Evolutionary conservation across 2,329 filamentous ascomycete species (phyloP).

Genomic region (Calonectria crousiana): DNA sequence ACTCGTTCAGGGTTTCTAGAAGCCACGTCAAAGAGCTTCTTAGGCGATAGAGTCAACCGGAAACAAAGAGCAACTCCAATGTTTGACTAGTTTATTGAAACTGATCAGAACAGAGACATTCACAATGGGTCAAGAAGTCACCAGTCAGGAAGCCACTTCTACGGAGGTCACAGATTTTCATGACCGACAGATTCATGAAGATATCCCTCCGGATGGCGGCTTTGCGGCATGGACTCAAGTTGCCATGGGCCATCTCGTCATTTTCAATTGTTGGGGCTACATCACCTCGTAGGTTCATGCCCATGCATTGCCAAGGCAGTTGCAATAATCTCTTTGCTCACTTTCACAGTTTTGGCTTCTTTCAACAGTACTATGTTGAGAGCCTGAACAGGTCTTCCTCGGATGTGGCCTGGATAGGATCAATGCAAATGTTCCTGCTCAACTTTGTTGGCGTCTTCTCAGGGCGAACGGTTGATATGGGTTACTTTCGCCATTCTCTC

Average conservation of each 20-base stretch:
- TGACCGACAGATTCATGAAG: not conserved
- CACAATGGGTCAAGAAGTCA: not conserved
- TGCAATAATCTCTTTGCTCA: not conserved
- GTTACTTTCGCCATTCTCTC: not conserved
- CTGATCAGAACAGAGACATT: not conserved
- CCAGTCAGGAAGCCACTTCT: not conserved
- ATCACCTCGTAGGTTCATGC: not conserved
- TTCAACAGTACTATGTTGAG: conserved; percentile 29
- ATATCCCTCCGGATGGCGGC: not conserved
- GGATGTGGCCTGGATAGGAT: conserved; percentile 52
- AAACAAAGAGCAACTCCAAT: not conserved
- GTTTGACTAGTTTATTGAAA: not conserved
- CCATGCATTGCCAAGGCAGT: conserved; percentile 35
- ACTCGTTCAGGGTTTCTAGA: not conserved
- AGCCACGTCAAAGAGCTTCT: not conserved
- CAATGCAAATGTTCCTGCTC: conserved; percentile 47
- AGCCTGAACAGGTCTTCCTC: conserved; percentile 46
- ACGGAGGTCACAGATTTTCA: not conserved
- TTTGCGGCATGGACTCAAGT: not conserved
- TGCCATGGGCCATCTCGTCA: not conserved
- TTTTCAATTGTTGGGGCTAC: conserved; percentile 3
- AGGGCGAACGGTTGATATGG: not conserved
- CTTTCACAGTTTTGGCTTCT: not conserved
- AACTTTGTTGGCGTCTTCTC: conserved; percentile 54
- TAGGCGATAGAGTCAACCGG: not conserved